Evolutionary conservation across 2,329 filamentous ascomycete genomes (phyloP).

Genomic region (Aotearoamyces nothofagi): DNA sequence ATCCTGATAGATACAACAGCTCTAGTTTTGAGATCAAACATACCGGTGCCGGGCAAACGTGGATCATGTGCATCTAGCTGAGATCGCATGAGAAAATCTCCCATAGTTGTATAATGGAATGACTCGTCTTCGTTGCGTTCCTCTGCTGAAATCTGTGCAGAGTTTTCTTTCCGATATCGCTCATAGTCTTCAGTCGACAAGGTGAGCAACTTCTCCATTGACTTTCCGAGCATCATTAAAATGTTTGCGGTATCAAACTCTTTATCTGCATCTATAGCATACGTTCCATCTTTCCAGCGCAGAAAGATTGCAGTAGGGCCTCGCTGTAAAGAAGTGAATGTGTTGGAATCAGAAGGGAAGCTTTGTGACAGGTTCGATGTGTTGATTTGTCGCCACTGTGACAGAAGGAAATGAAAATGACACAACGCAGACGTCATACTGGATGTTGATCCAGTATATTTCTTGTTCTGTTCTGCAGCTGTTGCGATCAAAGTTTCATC

Average conservation of each 20-base stretch:
- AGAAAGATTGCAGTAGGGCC: conserved; percentile 71
- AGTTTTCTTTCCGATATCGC: conserved; percentile 57
- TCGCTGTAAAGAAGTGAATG: conserved; percentile 58
- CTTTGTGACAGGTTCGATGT: conserved; percentile 47
- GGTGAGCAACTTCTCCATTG: conserved; percentile 91
- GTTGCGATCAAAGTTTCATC: conserved; percentile 58
- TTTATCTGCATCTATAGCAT: conserved; percentile 94
- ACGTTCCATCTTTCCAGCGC: conserved; percentile 67
- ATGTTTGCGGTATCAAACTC: conserved; percentile 75
- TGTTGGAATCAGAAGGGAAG: conserved; percentile 44
- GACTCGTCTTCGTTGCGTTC: conserved; percentile 59
- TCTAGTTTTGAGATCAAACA: conserved; percentile 93
- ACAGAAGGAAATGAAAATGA: conserved; percentile 89
- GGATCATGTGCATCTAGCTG: conserved; percentile 85
- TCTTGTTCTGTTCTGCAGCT: conserved; percentile 50
- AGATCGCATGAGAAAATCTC: conserved; percentile 86
- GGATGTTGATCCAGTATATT: conserved; percentile 88
- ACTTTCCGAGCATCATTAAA: conserved; percentile 83
- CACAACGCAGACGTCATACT: conserved; percentile 82
- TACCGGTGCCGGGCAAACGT: conserved; percentile 75
- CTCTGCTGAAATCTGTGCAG: conserved; percentile 54
- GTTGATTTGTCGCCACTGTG: conserved; percentile 64
- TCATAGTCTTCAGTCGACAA: conserved; percentile 72
- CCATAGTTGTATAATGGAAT: conserved; percentile 76
- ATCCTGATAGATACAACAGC: conserved; percentile 87